A percentile compares a stretch with the other conserved stretches of the same genome.
phyloP scores from a whole-genome alignment of 345 rosid genomes.

The Lepidium aucheri region DNA sequence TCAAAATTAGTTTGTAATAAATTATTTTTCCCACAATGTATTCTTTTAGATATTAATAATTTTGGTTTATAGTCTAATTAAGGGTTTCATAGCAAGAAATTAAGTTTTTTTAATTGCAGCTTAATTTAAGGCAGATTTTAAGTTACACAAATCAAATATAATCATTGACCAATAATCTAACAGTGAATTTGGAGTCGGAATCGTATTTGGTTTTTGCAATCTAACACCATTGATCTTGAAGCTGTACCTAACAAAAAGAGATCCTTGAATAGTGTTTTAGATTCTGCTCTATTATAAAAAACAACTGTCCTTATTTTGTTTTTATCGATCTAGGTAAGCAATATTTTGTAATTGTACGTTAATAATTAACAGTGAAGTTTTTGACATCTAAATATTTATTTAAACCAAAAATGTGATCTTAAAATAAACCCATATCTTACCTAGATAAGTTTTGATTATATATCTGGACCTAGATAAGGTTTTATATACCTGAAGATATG shows the following conservation, averaged over 20 bases:
- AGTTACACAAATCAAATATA: neutral
- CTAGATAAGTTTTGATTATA: neutral
- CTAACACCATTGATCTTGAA: neutral
- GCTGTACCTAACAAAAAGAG: neutral
- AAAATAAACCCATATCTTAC: neutral
- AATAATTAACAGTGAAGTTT: neutral
- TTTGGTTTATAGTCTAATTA: neutral
- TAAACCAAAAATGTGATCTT: neutral
- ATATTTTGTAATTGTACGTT: neutral
- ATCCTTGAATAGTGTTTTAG: too few relatives aligned
- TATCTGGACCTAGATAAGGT: too few relatives aligned
- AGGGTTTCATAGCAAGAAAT: too few relatives aligned
- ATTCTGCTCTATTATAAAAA: neutral
- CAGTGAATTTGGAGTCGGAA: too few relatives aligned
- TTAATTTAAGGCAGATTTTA: neutral
- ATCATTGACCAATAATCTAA: too few relatives aligned
- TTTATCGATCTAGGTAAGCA: neutral
- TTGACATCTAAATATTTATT: neutral
- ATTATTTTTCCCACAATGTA: too few relatives aligned
- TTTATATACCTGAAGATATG: too few relatives aligned
- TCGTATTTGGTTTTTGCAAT: neutral
- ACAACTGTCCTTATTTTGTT: neutral
- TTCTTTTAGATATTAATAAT: too few relatives aligned
- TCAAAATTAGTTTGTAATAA: too few relatives aligned
- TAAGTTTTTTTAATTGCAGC: too few relatives aligned